These are phyloP conservation scores for Lasiosphaeria hispida DNA, from an alignment of 495 filamentous ascomycete species.

Conservation along the genomic window DNA sequence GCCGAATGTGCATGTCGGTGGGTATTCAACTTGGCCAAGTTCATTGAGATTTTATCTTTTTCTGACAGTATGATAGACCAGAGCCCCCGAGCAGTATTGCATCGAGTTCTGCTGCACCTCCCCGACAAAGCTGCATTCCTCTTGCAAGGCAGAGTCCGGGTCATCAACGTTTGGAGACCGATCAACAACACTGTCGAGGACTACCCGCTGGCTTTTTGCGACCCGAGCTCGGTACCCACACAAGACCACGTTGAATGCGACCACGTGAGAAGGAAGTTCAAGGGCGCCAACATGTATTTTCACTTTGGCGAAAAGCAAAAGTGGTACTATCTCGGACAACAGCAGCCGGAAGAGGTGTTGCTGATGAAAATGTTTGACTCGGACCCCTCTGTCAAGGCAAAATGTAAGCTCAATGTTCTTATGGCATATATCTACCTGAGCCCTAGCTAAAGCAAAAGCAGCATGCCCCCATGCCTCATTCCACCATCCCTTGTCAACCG, in stretches of 20 bases:
- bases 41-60: neutral
- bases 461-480: constrained; percentile 23
- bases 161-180: constrained; percentile 10
- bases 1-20: constrained; percentile 13
- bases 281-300: constrained; percentile 13
- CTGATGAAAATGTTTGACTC: constrained; percentile 63
- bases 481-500: constrained; percentile 4
- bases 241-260: constrained; percentile 14
- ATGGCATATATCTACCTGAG: neutral
- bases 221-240: constrained; percentile 2
- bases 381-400: constrained; percentile 29
- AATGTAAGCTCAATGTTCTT: neutral
- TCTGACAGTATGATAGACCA: constrained; percentile 5
- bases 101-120: constrained; percentile 8
- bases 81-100: constrained; percentile 9
- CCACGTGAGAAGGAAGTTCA: constrained; percentile 18
- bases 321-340: constrained; percentile 53
- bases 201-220: constrained; percentile 15
- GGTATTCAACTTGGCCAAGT: neutral
- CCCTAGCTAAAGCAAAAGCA: neutral
- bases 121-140: constrained; percentile 4
- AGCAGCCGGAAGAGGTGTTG: constrained; percentile 53
- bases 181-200: constrained; percentile 11
- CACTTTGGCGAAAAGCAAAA: constrained; percentile 30
- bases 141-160: constrained; percentile 9